Evolutionary conservation across 441 rosid species (phyloP).

Genomic region (Omphalea diandra): DNA sequence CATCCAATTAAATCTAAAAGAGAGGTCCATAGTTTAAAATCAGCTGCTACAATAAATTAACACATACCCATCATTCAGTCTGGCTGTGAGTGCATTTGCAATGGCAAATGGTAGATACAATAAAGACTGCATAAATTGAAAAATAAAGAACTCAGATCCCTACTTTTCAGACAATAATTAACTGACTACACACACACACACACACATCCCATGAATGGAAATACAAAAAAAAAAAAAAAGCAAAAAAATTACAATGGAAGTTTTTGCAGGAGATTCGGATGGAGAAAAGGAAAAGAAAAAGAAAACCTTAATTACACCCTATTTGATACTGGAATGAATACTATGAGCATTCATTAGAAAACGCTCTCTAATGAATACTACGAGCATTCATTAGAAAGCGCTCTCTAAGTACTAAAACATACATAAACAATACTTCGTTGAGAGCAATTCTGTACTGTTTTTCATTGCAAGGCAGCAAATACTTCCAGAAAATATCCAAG

Average conservation of each 20-base stretch:
- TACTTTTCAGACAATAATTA: neutral
- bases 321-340: neutral
- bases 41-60: conserved; percentile 1
- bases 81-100: conserved; percentile 86
- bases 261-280: neutral
- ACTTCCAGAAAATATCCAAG: no score
- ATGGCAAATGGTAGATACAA: conserved; percentile 90
- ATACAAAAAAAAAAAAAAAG: no score
- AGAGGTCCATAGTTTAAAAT: neutral
- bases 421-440: neutral
- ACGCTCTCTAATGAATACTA: neutral
- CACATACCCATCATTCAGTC: conserved; percentile 77
- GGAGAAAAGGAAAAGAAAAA: neutral
- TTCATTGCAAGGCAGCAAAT: neutral
- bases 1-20: conserved; percentile 5
- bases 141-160: neutral
- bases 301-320: neutral
- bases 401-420: no score
- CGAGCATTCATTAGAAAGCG: neutral
- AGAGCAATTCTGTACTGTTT: neutral
- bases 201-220: neutral
- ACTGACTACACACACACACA: neutral
- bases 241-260: neutral
- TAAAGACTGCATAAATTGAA: conserved; percentile 56
- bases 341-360: neutral